phyloP scores from a whole-genome alignment of 179 eudicot species.

The Pouteria campechiana region DNA sequence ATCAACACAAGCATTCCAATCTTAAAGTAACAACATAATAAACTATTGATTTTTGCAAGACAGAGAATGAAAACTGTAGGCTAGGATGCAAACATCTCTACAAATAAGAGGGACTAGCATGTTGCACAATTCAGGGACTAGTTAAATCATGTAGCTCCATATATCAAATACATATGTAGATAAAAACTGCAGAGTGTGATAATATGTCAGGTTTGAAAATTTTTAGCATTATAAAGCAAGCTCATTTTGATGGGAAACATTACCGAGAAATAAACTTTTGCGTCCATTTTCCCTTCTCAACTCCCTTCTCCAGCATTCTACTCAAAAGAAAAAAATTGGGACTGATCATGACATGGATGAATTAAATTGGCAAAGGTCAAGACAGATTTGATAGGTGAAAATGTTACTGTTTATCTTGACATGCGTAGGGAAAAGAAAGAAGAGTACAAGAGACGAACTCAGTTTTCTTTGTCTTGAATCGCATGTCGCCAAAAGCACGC shows the following conservation, averaged over 20 bases:
- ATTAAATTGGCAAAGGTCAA: not conserved
- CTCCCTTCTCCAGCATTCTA: constrained; percentile 84
- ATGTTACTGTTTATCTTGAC: not conserved
- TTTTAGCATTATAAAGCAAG: too few relatives aligned
- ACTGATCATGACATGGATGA: constrained; percentile 7
- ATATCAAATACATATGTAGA: too few relatives aligned
- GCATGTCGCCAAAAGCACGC: constrained; percentile 93
- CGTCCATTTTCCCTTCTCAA: constrained; percentile 74
- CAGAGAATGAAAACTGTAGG: too few relatives aligned
- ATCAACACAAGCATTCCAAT: too few relatives aligned
- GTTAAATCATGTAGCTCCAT: too few relatives aligned
- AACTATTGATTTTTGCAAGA: too few relatives aligned
- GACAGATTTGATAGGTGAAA: not conserved
- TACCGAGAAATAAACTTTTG: constrained; percentile 81
- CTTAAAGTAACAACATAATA: too few relatives aligned
- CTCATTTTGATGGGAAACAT: constrained; percentile 8
- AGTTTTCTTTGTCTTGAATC: constrained; percentile 85
- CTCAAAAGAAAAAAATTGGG: constrained; percentile 7
- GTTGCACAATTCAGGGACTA: too few relatives aligned
- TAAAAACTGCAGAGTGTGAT: too few relatives aligned
- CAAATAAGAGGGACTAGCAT: too few relatives aligned
- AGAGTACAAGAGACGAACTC: constrained; percentile 38
- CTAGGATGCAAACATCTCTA: too few relatives aligned
- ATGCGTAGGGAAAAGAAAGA: constrained; percentile 3
- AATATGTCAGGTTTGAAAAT: too few relatives aligned